These are phyloP conservation scores for Phaeomoniella chlamydospora DNA, from an alignment of 2,329 filamentous ascomycete species.

Conservation along the genomic window DNA sequence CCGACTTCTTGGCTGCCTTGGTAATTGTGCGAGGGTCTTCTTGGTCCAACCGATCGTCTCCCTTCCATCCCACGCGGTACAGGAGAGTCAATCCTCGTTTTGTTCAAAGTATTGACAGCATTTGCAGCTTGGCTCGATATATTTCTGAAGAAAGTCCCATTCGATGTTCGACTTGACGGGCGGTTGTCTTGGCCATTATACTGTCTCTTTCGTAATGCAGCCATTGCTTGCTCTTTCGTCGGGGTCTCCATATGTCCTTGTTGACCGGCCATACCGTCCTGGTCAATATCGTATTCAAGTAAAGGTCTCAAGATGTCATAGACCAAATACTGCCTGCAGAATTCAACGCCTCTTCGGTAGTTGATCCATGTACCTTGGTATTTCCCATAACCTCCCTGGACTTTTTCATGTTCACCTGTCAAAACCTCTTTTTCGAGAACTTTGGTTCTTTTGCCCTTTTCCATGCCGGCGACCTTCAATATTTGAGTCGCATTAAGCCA, in stretches of 20 bases:
- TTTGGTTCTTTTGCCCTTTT: constrained; percentile 95
- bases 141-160: constrained; percentile 91
- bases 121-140: constrained; percentile 88
- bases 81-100: constrained; percentile 84
- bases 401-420: constrained; percentile 92
- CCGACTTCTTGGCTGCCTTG: constrained; percentile 47
- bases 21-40: constrained; percentile 56
- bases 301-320: constrained; percentile 31
- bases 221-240: constrained; percentile 98
- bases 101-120: constrained; percentile 90
- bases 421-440: constrained; percentile 96
- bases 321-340: constrained; percentile 61
- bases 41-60: constrained; percentile 53
- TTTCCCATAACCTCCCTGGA: constrained; percentile 95
- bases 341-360: constrained; percentile 80
- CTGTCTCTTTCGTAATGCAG: constrained; percentile 79
- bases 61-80: constrained; percentile 48
- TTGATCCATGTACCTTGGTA: constrained; percentile 99
- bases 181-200: constrained; percentile 67
- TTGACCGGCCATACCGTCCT: constrained; percentile 45
- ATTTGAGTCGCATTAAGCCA: constrained; percentile 99
- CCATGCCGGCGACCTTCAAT: constrained; percentile 89
- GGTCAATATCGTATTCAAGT: constrained; percentile 33
- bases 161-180: constrained; percentile 43
- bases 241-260: constrained; percentile 74